Evolutionary conservation across 2,329 filamentous ascomycete genomes (phyloP).

Genomic region (Drechmeria coniospora): DNA sequence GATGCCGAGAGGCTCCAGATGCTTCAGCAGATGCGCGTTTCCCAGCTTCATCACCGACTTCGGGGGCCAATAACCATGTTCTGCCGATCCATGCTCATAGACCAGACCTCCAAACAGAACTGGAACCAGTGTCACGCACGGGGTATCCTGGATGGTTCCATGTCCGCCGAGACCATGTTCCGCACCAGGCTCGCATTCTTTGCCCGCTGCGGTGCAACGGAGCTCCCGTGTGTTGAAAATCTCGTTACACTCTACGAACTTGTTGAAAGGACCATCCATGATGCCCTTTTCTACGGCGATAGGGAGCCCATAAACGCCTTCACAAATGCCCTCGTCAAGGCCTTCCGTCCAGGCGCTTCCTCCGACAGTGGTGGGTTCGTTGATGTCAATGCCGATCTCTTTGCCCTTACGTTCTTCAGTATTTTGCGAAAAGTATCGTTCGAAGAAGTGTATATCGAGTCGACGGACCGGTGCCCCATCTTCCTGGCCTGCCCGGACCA

Average conservation of each 20-base stretch:
- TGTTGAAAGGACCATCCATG: conserved; percentile 11
- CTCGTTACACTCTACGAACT: conserved; percentile 10
- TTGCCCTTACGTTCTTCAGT: conserved; percentile 42
- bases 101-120: conserved; percentile 9
- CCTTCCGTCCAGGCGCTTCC: conserved; percentile 12
- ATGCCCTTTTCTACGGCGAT: conserved; percentile 15
- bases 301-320: conserved; percentile 18
- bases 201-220: conserved; percentile 10
- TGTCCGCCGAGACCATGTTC: conserved; percentile 13
- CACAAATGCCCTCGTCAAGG: conserved; percentile 18
- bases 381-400: conserved; percentile 35
- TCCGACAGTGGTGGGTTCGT: conserved; percentile 13
- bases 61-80: conserved; percentile 10
- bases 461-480: conserved; percentile 44
- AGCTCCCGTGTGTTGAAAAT: conserved; percentile 8
- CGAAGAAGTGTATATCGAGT: conserved; percentile 47
- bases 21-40: conserved; percentile 15
- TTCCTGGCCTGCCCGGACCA: conserved; percentile 47
- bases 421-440: conserved; percentile 38
- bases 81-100: conserved; percentile 13
- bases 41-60: conserved; percentile 10
- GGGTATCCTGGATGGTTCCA: conserved; percentile 10
- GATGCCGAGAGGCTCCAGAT: conserved; percentile 15
- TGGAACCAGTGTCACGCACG: conserved; percentile 14
- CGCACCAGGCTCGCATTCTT: conserved; percentile 11